These are phyloP conservation scores for Fistulifera pelliculosa DNA, from an alignment of 108 stramenopile species.

Conservation along the genomic window DNA sequence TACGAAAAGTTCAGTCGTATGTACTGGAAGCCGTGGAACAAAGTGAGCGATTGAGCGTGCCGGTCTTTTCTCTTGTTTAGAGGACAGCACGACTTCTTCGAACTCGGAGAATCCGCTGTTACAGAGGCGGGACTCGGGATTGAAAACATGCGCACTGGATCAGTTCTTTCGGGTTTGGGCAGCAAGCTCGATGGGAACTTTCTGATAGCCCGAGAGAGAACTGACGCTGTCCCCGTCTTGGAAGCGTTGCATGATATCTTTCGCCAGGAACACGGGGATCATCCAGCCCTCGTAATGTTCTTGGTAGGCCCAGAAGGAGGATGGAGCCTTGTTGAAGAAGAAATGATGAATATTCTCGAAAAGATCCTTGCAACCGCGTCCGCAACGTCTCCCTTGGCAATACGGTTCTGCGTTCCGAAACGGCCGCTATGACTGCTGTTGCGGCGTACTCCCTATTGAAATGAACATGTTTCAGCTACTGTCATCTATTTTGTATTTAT, in stretches of 20 bases:
- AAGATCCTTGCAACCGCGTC: slow-evolving; percentile 12
- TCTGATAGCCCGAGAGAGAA: slow-evolving; percentile 60
- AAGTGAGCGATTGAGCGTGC: slow-evolving; percentile 68
- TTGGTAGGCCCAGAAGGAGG: slow-evolving; percentile 82
- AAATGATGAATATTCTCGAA: slow-evolving; percentile 26
- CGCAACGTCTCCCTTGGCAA: slow-evolving; percentile 60
- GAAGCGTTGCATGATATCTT: slow-evolving; percentile 23
- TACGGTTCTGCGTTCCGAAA: slow-evolving; percentile 64
- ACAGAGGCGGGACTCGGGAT: not conserved
- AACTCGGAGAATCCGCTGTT: not conserved
- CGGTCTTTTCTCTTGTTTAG: slow-evolving; percentile 13
- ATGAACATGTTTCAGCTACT: no score
- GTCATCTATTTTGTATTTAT: no score
- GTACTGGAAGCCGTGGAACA: slow-evolving; percentile 77
- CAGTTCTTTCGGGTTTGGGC: not conserved
- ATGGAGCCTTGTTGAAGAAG: slow-evolving; percentile 65
- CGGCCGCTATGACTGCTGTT: slow-evolving; percentile 56
- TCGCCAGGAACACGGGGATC: no score
- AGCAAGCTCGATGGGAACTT: slow-evolving; percentile 1
- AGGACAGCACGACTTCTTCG: slow-evolving; percentile 3
- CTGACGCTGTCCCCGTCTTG: slow-evolving; percentile 33
- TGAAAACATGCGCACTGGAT: no score
- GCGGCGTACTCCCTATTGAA: slow-evolving; percentile 34
- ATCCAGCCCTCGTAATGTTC: slow-evolving; percentile 37
- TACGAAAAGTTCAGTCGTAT: slow-evolving; percentile 38